Percentiles rank a stretch among this genome's conserved stretches.
Conservation (phyloP, 2,329 filamentous ascomycete genomes). For the Rhinocladiella similis region DNA sequence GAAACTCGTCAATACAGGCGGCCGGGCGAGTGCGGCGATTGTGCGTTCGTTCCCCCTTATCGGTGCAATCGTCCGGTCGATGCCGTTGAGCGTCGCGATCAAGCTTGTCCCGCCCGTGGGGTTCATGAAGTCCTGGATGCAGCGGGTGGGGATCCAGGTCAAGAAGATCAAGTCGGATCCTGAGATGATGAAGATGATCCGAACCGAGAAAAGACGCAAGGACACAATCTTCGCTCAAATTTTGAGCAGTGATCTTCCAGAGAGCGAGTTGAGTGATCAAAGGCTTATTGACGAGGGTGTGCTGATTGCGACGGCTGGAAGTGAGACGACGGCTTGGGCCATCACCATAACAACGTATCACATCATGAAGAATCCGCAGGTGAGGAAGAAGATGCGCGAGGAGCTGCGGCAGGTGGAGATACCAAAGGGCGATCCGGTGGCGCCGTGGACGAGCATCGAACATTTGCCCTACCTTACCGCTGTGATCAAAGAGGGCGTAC, state of each 20-base stretch:
- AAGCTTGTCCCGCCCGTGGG: constrained; percentile 18
- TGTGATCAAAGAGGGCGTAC: constrained; percentile 34
- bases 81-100: constrained; percentile 19
- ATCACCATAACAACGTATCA: constrained; percentile 26
- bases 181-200: constrained; percentile 21
- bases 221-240: constrained; percentile 27
- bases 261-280: constrained; percentile 28
- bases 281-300: constrained; percentile 36
- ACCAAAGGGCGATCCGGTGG: constrained; percentile 13
- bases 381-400: constrained; percentile 11
- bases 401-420: constrained; percentile 16
- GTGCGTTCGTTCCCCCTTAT: constrained; percentile 29
- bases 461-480: constrained; percentile 34
- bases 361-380: constrained; percentile 18
- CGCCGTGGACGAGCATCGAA: constrained; percentile 30
- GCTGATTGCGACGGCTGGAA: constrained; percentile 29
- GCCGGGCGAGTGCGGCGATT: constrained; percentile 18
- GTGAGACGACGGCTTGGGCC: constrained; percentile 25
- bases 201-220: constrained; percentile 20
- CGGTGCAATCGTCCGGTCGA: constrained; percentile 21
- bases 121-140: constrained; percentile 24
- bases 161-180: constrained; percentile 22
- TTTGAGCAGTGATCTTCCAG: constrained; percentile 21
- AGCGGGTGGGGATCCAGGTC: constrained; percentile 21
- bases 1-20: constrained; percentile 25